A percentile compares a stretch with the other conserved stretches of the same genome.
Conservation (phyloP, 192 early-diverging fungal species). For the Obelidium mucronatum region DNA sequence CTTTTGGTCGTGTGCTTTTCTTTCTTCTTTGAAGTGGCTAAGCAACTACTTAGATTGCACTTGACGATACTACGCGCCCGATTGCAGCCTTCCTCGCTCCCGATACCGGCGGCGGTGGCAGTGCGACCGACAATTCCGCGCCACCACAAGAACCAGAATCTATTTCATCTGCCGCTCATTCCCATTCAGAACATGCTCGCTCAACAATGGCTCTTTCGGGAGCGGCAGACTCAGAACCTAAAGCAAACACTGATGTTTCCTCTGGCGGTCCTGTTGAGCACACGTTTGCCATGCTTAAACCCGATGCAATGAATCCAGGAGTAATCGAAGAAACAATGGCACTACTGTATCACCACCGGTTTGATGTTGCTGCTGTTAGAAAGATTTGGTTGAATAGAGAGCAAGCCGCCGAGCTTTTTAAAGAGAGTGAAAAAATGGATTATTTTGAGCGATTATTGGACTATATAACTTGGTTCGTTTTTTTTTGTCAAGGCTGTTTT, state of each 20-base stretch:
- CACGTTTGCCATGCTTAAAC: slow-evolving; percentile 68
- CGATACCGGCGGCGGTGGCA: background rate
- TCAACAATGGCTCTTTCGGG: background rate
- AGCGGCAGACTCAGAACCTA: too few species aligned
- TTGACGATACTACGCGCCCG: slow-evolving; percentile 15
- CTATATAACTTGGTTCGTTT: slow-evolving; percentile 58
- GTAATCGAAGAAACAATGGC: slow-evolving; percentile 56
- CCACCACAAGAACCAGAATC: background rate
- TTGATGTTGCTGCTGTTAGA: slow-evolving; percentile 51
- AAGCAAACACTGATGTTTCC: slow-evolving; percentile 9
- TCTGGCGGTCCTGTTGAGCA: slow-evolving; percentile 36
- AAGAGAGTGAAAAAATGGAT: slow-evolving; percentile 55
- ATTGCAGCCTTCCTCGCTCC: slow-evolving; percentile 17
- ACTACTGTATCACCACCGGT: slow-evolving; percentile 52
- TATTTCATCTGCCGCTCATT: background rate
- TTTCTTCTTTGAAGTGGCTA: background rate
- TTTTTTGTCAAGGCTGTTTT: background rate
- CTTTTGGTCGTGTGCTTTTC: too few species aligned
- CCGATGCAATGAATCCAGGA: slow-evolving; percentile 63
- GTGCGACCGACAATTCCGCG: background rate
- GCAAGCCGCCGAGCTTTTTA: slow-evolving; percentile 60
- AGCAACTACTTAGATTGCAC: slow-evolving; percentile 10
- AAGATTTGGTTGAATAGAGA: slow-evolving; percentile 61
- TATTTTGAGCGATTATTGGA: slow-evolving; percentile 55
- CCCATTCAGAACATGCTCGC: background rate